A percentile compares a stretch with the other conserved stretches of the same genome.
phyloP scores from a whole-genome alignment of 108 stramenopile species.

The Aurantiochytrium sp. region DNA sequence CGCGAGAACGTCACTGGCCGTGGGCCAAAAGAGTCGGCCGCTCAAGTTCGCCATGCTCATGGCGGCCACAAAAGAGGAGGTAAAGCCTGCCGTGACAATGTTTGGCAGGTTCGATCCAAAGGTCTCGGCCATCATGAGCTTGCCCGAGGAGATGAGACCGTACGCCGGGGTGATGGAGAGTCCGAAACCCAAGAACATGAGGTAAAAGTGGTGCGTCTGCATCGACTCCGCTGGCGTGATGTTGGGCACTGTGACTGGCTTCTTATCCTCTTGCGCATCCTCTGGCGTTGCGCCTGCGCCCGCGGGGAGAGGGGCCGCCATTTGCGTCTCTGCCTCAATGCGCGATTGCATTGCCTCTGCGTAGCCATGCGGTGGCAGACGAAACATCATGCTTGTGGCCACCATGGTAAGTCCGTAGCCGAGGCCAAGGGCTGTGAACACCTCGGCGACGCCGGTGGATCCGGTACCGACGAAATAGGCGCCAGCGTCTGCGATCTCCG shows the following conservation, averaged over 20 bases:
- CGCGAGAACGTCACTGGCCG: slow-evolving; percentile 59
- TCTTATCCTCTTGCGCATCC: neutral
- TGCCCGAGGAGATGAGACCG: slow-evolving; percentile 64
- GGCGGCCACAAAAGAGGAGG: slow-evolving; percentile 60
- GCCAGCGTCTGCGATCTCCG: slow-evolving; percentile 27
- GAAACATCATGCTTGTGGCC: slow-evolving; percentile 42
- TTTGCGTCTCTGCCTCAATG: neutral
- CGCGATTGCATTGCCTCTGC: neutral
- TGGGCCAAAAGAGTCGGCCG: slow-evolving; percentile 71
- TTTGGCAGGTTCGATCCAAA: slow-evolving; percentile 61
- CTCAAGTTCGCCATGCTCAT: slow-evolving; percentile 63
- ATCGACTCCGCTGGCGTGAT: slow-evolving; percentile 27
- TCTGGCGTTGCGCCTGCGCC: slow-evolving; percentile 18
- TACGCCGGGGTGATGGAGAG: slow-evolving; percentile 65
- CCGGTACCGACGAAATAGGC: slow-evolving; percentile 57
- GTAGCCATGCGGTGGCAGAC: slow-evolving; percentile 53
- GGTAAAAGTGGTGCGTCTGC: slow-evolving; percentile 61
- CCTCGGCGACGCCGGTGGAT: slow-evolving; percentile 52
- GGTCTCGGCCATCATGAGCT: slow-evolving; percentile 72
- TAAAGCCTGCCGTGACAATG: slow-evolving; percentile 58
- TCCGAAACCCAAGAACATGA: slow-evolving; percentile 63
- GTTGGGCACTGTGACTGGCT: neutral
- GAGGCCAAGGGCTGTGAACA: slow-evolving; percentile 42
- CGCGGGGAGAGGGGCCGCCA: neutral
- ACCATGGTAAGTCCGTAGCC: slow-evolving; percentile 47